A percentile compares a stretch with the other conserved stretches of the same genome.
These are phyloP conservation scores for Amyloporia xantha DNA, from an alignment of 768 basidiomycete genomes.

Conservation along the genomic window DNA sequence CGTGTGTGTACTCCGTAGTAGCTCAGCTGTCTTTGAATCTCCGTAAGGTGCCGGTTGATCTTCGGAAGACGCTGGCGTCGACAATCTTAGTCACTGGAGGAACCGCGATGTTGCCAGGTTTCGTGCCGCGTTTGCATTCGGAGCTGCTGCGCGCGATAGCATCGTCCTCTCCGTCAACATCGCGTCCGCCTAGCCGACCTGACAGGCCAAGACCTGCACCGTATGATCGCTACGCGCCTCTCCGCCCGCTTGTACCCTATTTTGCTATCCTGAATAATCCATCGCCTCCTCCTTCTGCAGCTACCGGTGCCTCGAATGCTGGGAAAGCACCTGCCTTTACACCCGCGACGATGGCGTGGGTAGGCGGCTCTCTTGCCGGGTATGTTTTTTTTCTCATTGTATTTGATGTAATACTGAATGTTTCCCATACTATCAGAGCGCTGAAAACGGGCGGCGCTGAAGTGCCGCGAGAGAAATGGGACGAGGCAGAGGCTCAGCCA, in stretches of 20 bases:
- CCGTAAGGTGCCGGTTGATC: slow-evolving; percentile 88
- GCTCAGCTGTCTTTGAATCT: no score
- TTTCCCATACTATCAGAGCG: slow-evolving; percentile 37
- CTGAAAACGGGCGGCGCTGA: slow-evolving; percentile 85
- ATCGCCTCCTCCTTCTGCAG: slow-evolving; percentile 40
- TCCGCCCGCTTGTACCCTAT: slow-evolving; percentile 65
- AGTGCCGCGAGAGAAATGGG: slow-evolving; percentile 80
- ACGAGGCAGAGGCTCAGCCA: slow-evolving; percentile 48
- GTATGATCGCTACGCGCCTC: slow-evolving; percentile 69
- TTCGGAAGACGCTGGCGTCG: slow-evolving; percentile 76
- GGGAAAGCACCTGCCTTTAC: slow-evolving; percentile 87
- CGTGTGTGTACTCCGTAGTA: no score
- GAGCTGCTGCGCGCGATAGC: slow-evolving; percentile 65
- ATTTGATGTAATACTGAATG: neutral
- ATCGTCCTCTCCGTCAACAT: slow-evolving; percentile 30
- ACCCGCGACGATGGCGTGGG: slow-evolving; percentile 79
- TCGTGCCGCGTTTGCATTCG: slow-evolving; percentile 80
- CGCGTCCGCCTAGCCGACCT: slow-evolving; percentile 31
- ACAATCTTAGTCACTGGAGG: slow-evolving; percentile 87
- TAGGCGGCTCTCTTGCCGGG: slow-evolving; percentile 92
- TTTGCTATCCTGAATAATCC: slow-evolving; percentile 87
- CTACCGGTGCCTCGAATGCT: slow-evolving; percentile 51
- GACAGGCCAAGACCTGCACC: slow-evolving; percentile 36
- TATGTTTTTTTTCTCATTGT: slow-evolving; percentile 32
- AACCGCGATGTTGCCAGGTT: slow-evolving; percentile 86